phyloP scores from a whole-genome alignment of 345 rosid genomes.

The Syzygium oleosum region DNA sequence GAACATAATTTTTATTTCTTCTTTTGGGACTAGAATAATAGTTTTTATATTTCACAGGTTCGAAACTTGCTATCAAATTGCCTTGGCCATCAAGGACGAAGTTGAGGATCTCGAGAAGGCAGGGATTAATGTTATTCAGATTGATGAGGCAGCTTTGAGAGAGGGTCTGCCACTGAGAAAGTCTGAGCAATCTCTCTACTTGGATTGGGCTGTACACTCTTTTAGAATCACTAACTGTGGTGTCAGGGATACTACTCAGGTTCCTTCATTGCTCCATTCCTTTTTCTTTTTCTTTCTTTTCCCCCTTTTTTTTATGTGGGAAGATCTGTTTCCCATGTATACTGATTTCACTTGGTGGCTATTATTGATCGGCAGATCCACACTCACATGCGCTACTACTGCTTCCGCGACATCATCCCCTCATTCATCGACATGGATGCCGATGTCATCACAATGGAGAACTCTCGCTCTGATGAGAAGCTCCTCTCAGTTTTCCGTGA shows the following conservation, averaged over 20 bases:
- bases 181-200: constrained; percentile 89
- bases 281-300: fast-evolving
- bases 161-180: constrained; percentile 96
- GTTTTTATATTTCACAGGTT: constrained; percentile 27
- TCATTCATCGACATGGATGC: constrained; percentile 58
- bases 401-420: constrained; percentile 53
- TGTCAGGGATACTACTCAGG: constrained; percentile 88
- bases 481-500: constrained; percentile 85
- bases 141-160: constrained; percentile 97
- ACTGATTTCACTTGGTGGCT: too few species aligned
- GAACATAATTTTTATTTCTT: not conserved
- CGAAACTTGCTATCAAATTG: constrained; percentile 92
- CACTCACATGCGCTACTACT: constrained; percentile 66
- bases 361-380: constrained; percentile 32
- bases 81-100: constrained; percentile 95
- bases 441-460: constrained; percentile 69
- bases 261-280: not conserved
- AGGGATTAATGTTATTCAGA: constrained; percentile 77
- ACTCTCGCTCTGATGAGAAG: constrained; percentile 91
- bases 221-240: constrained; percentile 91
- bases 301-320: not conserved
- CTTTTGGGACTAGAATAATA: not conserved
- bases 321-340: too few species aligned
- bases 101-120: constrained; percentile 97
- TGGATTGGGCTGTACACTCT: constrained; percentile 98